Conservation (phyloP, 306 rosid genomes). For the Castanea mollissima region DNA sequence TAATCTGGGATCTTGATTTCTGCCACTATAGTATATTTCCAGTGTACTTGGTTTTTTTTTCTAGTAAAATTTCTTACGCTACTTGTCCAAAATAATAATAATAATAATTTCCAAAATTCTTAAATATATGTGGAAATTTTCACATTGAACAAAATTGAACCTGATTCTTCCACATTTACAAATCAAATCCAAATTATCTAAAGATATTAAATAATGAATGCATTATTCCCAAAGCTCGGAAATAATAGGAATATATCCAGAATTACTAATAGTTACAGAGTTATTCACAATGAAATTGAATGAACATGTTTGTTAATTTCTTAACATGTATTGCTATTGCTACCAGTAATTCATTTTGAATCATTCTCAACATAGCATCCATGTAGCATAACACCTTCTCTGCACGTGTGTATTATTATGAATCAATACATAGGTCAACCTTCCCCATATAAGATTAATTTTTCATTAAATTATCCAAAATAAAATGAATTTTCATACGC, state of each 20-base stretch:
- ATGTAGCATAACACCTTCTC: too few species aligned
- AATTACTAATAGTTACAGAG: not conserved
- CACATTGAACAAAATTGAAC: too few species aligned
- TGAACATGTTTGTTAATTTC: not conserved
- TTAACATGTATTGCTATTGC: not conserved
- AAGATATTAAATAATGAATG: not conserved
- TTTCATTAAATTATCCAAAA: not conserved
- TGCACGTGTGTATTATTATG: not conserved
- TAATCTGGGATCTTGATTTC: too few species aligned
- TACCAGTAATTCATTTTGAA: too few species aligned
- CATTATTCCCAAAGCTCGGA: not conserved
- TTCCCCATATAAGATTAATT: not conserved
- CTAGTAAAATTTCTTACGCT: too few species aligned
- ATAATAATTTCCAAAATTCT: not conserved
- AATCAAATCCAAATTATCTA: not conserved
- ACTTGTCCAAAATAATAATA: too few species aligned
- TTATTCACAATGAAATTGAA: not conserved
- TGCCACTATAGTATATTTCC: too few species aligned
- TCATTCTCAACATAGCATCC: too few species aligned
- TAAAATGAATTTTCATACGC: not conserved
- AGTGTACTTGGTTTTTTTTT: too few species aligned
- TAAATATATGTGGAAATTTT: not conserved
- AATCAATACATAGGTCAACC: not conserved
- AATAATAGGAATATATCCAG: not conserved
- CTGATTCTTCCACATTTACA: too few species aligned